A percentile compares a stretch with the other conserved stretches of the same genome.
These are phyloP conservation scores for Chlamydomonas sphaeroides DNA, from an alignment of 139 green algal species.

Conservation along the genomic window DNA sequence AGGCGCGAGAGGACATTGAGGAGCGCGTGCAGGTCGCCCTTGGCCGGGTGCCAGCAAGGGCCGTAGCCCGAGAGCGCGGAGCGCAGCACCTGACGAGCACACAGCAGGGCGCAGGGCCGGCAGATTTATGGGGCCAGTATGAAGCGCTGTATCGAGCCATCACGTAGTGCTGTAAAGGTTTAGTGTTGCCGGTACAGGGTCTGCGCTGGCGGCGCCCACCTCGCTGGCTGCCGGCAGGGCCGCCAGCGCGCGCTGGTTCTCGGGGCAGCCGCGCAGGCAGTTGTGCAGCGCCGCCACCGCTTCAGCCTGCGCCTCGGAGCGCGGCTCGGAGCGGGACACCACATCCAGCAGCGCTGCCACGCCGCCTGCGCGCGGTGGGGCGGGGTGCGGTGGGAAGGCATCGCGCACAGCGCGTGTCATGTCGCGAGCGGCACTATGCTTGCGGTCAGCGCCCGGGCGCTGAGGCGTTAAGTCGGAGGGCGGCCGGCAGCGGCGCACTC, in stretches of 20 bases:
- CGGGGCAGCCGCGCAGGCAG: slow-evolving; percentile 35
- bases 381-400: neutral
- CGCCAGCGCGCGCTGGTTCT: slow-evolving; percentile 42
- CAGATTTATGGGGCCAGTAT: too few relatives aligned
- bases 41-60: slow-evolving; percentile 37
- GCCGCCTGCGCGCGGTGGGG: neutral
- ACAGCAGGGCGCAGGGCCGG: too few relatives aligned
- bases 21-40: slow-evolving; percentile 40
- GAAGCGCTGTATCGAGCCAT: too few relatives aligned
- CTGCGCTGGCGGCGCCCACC: too few relatives aligned
- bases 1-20: slow-evolving; percentile 37
- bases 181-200: too few relatives aligned
- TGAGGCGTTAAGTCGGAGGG: too few relatives aligned
- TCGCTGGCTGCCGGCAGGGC: slow-evolving; percentile 17
- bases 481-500: too few relatives aligned
- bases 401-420: too few relatives aligned
- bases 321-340: slow-evolving; percentile 4
- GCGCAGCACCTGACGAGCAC: slow-evolving; percentile 11
- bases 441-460: too few relatives aligned
- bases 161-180: too few relatives aligned
- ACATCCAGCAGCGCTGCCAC: slow-evolving; percentile 34
- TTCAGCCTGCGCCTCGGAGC: slow-evolving; percentile 12
- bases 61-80: slow-evolving; percentile 27
- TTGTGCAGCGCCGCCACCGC: slow-evolving; percentile 32
- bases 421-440: too few relatives aligned